Conservation (phyloP, 2,329 filamentous ascomycete genomes). For the Neospermospora avenae region DNA sequence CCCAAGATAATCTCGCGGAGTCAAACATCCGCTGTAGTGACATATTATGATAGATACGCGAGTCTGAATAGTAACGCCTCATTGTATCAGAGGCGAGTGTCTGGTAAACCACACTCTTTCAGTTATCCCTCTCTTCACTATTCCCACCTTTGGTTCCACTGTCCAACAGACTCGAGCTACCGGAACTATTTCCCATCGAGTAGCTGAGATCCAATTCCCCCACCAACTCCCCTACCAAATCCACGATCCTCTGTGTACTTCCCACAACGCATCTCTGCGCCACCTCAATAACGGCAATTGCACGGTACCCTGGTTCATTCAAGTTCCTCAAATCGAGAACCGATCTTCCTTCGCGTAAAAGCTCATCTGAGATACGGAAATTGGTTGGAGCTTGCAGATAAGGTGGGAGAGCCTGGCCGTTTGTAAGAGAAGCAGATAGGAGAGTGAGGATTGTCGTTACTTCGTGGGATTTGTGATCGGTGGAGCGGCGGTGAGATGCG, state of each 20-base stretch:
- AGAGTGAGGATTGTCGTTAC: slow-evolving; percentile 66
- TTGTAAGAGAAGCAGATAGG: slow-evolving; percentile 63
- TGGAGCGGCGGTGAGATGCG: slow-evolving; percentile 48
- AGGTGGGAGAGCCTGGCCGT: slow-evolving; percentile 64
- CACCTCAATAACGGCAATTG: slow-evolving; percentile 70
- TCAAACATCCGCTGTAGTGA: too few species aligned
- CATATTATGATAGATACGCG: too few species aligned
- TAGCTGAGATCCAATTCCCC: slow-evolving; percentile 65
- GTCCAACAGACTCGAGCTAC: not conserved
- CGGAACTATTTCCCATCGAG: not conserved
- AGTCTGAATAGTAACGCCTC: too few species aligned
- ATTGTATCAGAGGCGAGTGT: too few species aligned
- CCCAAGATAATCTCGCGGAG: too few species aligned
- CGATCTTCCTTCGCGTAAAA: slow-evolving; percentile 53
- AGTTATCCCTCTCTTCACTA: not conserved
- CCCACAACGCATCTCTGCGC: slow-evolving; percentile 48
- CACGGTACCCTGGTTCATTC: slow-evolving; percentile 66
- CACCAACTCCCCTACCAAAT: slow-evolving; percentile 59
- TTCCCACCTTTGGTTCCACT: too few species aligned
- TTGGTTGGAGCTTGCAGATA: slow-evolving; percentile 60
- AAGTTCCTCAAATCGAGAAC: slow-evolving; percentile 62
- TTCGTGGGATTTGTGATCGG: slow-evolving; percentile 55
- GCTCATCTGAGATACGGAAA: slow-evolving; percentile 53
- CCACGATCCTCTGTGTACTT: slow-evolving; percentile 60
- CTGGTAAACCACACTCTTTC: too few species aligned